These are phyloP conservation scores for Pythium phragmiticola DNA, from an alignment of 352 stramenopile genomes.

Conservation along the genomic window DNA sequence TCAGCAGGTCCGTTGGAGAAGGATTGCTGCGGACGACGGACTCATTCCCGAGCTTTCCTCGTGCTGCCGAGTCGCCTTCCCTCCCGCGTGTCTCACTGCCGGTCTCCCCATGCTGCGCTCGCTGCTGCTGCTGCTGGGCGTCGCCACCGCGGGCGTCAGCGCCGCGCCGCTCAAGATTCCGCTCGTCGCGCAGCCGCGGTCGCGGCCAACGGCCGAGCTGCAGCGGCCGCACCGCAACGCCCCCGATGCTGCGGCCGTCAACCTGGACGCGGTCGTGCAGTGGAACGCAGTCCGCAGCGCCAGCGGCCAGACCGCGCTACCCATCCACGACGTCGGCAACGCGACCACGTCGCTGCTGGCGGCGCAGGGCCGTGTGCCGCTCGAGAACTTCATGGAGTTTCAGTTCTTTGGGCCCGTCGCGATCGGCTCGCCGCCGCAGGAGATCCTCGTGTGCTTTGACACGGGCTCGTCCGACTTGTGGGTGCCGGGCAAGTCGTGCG, in stretches of 20 bases:
- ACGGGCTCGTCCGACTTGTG: slow-evolving; percentile 82
- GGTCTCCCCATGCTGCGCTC: slow-evolving; percentile 1
- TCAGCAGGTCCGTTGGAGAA: not conserved
- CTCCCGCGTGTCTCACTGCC: not conserved
- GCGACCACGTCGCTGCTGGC: slow-evolving; percentile 32
- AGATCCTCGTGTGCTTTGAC: slow-evolving; percentile 78
- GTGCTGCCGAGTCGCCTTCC: not conserved
- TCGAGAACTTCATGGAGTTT: slow-evolving; percentile 85
- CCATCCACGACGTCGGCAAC: slow-evolving; percentile 21
- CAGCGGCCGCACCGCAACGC: slow-evolving; percentile 36
- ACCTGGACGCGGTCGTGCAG: slow-evolving; percentile 21
- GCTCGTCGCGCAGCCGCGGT: slow-evolving; percentile 29
- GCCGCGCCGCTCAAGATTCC: slow-evolving; percentile 41
- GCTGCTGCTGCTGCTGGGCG: slow-evolving; percentile 18
- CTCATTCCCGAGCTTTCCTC: not conserved
- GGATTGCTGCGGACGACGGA: not conserved
- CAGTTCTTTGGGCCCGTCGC: slow-evolving; percentile 74
- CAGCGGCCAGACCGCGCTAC: slow-evolving; percentile 4
- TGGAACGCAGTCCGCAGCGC: slow-evolving; percentile 25
- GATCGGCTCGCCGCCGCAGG: slow-evolving; percentile 65
- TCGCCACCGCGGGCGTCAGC: not conserved
- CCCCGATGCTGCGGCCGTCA: not conserved
- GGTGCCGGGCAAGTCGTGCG: slow-evolving; percentile 57
- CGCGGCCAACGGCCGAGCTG: slow-evolving; percentile 31
- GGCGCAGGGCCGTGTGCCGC: slow-evolving; percentile 36